Conservation (phyloP, 306 rosid species). For the Glycine tomentella region DNA sequence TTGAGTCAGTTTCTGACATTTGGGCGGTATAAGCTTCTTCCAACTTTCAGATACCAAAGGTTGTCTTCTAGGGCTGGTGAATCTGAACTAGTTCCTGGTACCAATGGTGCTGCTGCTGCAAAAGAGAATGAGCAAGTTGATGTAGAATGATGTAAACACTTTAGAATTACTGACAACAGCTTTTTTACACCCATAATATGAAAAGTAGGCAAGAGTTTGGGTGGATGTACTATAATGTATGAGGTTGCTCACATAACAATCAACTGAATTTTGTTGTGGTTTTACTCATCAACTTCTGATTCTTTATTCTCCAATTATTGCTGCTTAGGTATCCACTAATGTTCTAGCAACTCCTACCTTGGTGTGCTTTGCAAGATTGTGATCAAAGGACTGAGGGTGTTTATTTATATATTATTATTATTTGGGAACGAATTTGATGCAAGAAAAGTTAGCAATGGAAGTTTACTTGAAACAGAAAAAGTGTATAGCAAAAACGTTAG, state of each 20-base stretch:
- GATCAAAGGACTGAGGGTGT: not conserved
- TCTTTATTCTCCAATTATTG: conserved; percentile 14
- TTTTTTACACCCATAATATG: conserved; percentile 45
- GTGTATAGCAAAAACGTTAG: not conserved
- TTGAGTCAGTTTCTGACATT: conserved; percentile 62
- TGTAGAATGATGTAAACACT: conserved; percentile 53
- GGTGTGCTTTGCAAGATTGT: conserved; percentile 2
- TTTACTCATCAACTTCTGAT: conserved; percentile 33
- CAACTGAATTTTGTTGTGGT: conserved; percentile 38
- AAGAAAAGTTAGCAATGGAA: not conserved
- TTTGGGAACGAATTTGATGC: not conserved
- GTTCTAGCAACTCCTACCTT: conserved; percentile 17
- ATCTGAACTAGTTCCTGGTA: conserved; percentile 77
- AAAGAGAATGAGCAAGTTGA: conserved; percentile 57
- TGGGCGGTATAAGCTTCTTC: conserved; percentile 72
- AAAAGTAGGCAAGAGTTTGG: conserved; percentile 39
- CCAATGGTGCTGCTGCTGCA: conserved; percentile 48
- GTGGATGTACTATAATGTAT: conserved; percentile 40
- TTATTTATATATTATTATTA: conserved; percentile 2
- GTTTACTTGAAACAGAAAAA: not conserved
- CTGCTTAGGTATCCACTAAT: conserved; percentile 19
- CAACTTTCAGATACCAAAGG: conserved; percentile 71
- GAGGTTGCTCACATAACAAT: conserved; percentile 45
- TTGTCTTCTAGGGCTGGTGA: conserved; percentile 69
- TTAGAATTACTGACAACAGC: conserved; percentile 37